These are phyloP conservation scores for Cordyceps militaris DNA, from an alignment of 2,329 filamentous ascomycete species.

Conservation along the genomic window DNA sequence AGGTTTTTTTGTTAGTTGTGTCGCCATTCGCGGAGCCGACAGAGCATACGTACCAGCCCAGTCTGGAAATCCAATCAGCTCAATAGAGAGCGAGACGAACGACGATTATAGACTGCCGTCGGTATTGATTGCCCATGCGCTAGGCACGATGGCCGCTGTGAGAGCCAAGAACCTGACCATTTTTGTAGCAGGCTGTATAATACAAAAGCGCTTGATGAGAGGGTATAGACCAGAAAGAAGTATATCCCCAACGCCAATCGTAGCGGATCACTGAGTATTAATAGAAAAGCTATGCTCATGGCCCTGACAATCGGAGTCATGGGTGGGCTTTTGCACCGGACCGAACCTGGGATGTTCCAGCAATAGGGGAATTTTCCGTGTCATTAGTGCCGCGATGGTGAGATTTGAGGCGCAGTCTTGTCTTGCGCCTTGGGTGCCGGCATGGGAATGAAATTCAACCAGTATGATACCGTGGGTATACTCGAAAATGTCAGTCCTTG, in stretches of 20 bases:
- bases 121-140: conserved; percentile 1
- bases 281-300: not conserved
- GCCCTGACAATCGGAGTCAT: not conserved
- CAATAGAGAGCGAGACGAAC: conserved; percentile 17
- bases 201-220: not conserved
- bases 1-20: not conserved
- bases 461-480: too few relatives aligned
- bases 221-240: not conserved
- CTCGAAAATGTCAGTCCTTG: too few relatives aligned
- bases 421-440: not conserved
- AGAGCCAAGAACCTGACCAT: not conserved
- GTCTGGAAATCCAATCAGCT: conserved; percentile 17
- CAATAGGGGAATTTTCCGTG: not conserved
- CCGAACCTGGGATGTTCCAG: not conserved
- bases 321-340: not conserved
- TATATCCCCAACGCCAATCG: not conserved
- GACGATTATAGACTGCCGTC: conserved; percentile 13
- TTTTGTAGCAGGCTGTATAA: not conserved
- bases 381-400: not conserved
- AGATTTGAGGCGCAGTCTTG: not conserved
- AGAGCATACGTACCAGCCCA: conserved; percentile 16
- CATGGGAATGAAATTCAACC: too few relatives aligned
- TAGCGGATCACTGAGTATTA: not conserved
- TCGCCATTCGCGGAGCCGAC: not conserved
- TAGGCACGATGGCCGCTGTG: not conserved